phyloP scores from a whole-genome alignment of 2,329 filamentous ascomycete genomes.

The Fusarium sambucinum region DNA sequence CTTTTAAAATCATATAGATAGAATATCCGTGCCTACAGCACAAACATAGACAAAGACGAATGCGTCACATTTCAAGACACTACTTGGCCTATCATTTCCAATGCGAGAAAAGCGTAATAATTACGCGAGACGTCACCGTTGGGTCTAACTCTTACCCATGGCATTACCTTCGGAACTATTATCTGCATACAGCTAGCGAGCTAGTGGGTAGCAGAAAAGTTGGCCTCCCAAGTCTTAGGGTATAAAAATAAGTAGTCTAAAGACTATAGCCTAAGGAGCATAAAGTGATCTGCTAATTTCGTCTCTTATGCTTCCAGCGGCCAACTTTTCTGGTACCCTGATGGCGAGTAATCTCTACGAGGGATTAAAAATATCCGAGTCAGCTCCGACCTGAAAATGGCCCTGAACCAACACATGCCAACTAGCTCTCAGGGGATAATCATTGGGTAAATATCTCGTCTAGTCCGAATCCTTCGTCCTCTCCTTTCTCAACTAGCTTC shows the following conservation, averaged over 20 bases:
- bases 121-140: constrained; percentile 8
- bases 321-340: no score
- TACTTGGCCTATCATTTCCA: neutral
- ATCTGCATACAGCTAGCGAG: neutral
- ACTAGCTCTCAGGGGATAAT: neutral
- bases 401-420: neutral
- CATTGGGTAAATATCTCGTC: neutral
- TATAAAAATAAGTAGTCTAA: no score
- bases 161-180: neutral
- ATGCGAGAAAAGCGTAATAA: neutral
- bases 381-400: neutral
- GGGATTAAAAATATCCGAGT: constrained; percentile 1
- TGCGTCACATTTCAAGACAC: neutral
- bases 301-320: no score
- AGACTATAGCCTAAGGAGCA: no score
- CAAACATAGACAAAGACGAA: neutral
- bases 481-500: neutral
- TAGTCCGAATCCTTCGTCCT: neutral
- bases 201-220: no score
- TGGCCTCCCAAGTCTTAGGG: no score
- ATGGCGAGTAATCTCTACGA: neutral
- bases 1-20: constrained; percentile 9
- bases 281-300: no score
- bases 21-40: constrained; percentile 25
- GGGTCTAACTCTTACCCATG: neutral